Conservation (phyloP, 2,329 filamentous ascomycete species). For the Diaporthe australafricana region DNA sequence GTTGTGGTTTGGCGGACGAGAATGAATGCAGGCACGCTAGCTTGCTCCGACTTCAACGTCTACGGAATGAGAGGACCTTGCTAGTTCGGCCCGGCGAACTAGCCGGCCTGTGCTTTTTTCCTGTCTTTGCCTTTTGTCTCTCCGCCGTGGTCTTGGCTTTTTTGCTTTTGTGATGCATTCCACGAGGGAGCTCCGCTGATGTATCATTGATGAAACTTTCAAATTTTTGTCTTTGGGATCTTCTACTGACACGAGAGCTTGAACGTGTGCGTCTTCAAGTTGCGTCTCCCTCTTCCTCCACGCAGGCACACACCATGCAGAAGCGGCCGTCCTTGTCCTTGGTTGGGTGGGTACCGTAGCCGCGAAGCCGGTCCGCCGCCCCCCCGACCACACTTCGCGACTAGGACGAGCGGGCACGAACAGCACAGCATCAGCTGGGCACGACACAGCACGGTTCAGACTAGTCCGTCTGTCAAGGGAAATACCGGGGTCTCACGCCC, state of each 20-base stretch:
- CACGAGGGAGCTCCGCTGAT: not conserved
- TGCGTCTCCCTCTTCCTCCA: not conserved
- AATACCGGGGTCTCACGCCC: not conserved
- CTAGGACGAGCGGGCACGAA: slow-evolving; percentile 20
- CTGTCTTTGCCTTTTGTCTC: not conserved
- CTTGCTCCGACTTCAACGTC: not conserved
- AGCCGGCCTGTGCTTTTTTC: slow-evolving; percentile 18
- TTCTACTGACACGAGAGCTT: not conserved
- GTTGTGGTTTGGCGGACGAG: slow-evolving; percentile 2
- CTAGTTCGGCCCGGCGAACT: slow-evolving; percentile 14
- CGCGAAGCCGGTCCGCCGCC: not conserved
- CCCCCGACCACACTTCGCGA: not conserved
- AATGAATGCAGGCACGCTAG: not conserved
- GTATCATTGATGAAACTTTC: not conserved
- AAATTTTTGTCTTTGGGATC: not conserved
- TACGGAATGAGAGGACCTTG: not conserved
- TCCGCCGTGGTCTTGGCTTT: not conserved
- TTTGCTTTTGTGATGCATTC: not conserved
- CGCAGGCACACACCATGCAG: slow-evolving; percentile 8
- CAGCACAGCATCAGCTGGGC: not conserved
- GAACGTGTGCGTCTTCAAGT: not conserved
- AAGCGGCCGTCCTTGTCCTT: not conserved
- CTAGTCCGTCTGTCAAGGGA: not conserved
- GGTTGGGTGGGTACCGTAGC: slow-evolving; percentile 16
- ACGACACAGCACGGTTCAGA: not conserved